Evolutionary conservation across 176 grass and related monocot genomes (phyloP).

Genomic region (Paspalum vaginatum): DNA sequence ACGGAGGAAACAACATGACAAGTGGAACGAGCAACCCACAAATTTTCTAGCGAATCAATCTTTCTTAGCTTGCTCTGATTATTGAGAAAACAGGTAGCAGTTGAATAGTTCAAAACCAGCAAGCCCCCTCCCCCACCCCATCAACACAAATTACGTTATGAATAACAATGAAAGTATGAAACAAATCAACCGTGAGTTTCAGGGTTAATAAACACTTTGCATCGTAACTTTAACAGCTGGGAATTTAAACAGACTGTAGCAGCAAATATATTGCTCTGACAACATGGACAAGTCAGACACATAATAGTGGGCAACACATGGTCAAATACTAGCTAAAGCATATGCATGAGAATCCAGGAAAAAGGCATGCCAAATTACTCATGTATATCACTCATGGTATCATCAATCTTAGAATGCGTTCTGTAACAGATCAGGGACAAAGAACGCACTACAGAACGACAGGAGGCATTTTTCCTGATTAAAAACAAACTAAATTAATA

Average conservation of each 20-base stretch:
- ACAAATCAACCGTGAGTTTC: slow-evolving; percentile 1
- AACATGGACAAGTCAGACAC: not conserved
- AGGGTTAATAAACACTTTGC: not conserved
- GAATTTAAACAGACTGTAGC: not conserved
- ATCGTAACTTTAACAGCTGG: not conserved
- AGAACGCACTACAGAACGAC: too few relatives aligned
- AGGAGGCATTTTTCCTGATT: too few relatives aligned
- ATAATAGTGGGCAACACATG: not conserved
- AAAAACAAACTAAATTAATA: not conserved
- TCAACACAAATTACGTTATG: not conserved
- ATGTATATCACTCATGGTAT: too few relatives aligned
- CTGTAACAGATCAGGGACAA: too few relatives aligned
- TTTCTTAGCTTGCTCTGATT: not conserved
- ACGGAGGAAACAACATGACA: not conserved
- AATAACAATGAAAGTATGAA: not conserved
- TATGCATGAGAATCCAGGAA: not conserved
- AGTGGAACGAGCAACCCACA: not conserved
- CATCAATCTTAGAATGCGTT: too few relatives aligned
- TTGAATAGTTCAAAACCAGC: not conserved
- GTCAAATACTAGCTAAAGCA: not conserved
- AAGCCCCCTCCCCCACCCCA: not conserved
- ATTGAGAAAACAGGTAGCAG: not conserved
- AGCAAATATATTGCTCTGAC: not conserved
- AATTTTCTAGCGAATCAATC: not conserved
- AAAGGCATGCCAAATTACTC: not conserved